These are phyloP conservation scores for Coniochaeta sp. DNA, from an alignment of 2,329 filamentous ascomycete species.

Conservation along the genomic window DNA sequence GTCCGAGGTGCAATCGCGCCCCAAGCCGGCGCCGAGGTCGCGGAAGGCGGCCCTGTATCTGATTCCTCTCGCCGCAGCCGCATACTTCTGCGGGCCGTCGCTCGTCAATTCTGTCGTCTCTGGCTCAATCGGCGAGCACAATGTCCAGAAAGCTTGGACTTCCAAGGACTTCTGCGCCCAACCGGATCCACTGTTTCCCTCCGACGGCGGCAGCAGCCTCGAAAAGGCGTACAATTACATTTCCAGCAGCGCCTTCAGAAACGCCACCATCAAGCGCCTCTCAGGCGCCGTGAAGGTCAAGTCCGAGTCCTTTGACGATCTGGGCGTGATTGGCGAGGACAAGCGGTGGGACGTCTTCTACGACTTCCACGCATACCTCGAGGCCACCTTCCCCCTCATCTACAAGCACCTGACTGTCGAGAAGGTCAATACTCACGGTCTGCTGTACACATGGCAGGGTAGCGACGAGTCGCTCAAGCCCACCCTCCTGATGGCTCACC, in stretches of 20 bases:
- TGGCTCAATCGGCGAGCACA: not conserved
- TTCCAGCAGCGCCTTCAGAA: slow-evolving; percentile 12
- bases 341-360: slow-evolving; percentile 51
- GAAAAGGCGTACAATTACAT: slow-evolving; percentile 14
- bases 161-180: slow-evolving; percentile 13
- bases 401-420: slow-evolving; percentile 39
- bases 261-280: slow-evolving; percentile 17
- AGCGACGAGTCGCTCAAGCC: slow-evolving; percentile 41
- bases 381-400: slow-evolving; percentile 42
- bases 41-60: not conserved
- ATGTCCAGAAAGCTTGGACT: not conserved
- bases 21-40: not conserved
- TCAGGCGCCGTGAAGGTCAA: slow-evolving; percentile 22
- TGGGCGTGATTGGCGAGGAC: slow-evolving; percentile 46
- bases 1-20: not conserved
- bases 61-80: not conserved
- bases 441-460: slow-evolving; percentile 51
- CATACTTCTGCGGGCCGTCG: not conserved
- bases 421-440: slow-evolving; percentile 50
- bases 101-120: not conserved
- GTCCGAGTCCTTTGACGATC: slow-evolving; percentile 28
- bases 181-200: slow-evolving; percentile 13
- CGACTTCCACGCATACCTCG: slow-evolving; percentile 41
- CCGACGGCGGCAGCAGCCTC: slow-evolving; percentile 7
- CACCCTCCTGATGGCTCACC: slow-evolving; percentile 53